Conservation (phyloP, 2,329 filamentous ascomycete species). For the Penicillium sp. region DNA sequence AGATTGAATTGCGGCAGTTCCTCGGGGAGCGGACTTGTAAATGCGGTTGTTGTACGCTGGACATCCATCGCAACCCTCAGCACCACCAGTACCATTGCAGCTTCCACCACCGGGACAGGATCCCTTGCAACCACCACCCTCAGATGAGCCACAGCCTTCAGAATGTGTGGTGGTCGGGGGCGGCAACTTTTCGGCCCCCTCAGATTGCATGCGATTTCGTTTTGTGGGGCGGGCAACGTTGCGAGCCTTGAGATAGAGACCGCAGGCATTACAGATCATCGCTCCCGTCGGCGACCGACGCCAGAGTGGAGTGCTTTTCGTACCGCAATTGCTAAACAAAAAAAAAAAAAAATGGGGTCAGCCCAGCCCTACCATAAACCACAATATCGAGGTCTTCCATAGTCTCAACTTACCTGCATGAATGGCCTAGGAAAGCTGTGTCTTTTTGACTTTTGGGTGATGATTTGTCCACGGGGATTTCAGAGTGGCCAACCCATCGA, state of each 20-base stretch:
- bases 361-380: slow-evolving; percentile 2
- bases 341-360: background rate
- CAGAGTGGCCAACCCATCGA: slow-evolving; percentile 11
- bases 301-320: slow-evolving; percentile 92
- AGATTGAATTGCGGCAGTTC: slow-evolving; percentile 33
- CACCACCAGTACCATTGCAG: slow-evolving; percentile 94
- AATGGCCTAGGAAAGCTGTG: slow-evolving; percentile 42
- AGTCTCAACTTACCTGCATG: slow-evolving; percentile 39
- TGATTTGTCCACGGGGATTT: slow-evolving; percentile 22
- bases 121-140: slow-evolving; percentile 58
- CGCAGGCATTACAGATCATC: slow-evolving; percentile 97
- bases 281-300: slow-evolving; percentile 87
- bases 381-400: background rate
- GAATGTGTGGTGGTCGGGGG: slow-evolving; percentile 30
- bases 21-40: slow-evolving; percentile 72
- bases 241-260: slow-evolving; percentile 88
- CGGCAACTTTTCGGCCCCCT: slow-evolving; percentile 24
- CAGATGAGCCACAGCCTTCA: slow-evolving; percentile 28
- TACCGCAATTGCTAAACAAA: slow-evolving; percentile 78
- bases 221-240: slow-evolving; percentile 90
- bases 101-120: slow-evolving; percentile 92
- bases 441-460: slow-evolving; percentile 42
- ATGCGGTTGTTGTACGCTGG: slow-evolving; percentile 97
- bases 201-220: slow-evolving; percentile 64
- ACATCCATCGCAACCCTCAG: slow-evolving; percentile 91